Percentiles rank a stretch among this genome's conserved stretches.
phyloP scores from a whole-genome alignment of 1,284 basidiomycete genomes.

The Fomitopsis schrenkii region DNA sequence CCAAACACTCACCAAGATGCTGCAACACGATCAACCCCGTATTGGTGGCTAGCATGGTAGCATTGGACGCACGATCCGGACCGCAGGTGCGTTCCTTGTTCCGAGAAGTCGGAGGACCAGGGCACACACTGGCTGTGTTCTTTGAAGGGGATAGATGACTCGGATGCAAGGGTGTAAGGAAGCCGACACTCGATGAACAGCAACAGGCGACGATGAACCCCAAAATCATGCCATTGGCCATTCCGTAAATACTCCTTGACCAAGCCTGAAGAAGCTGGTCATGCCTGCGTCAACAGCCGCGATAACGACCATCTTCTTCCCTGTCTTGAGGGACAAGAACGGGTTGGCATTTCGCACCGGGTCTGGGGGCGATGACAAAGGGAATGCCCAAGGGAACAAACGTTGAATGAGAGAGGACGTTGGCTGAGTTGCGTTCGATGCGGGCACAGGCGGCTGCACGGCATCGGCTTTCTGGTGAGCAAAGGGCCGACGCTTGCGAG shows the following conservation, averaged over 20 bases:
- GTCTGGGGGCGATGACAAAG: not conserved
- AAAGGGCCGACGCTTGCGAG: constrained; percentile 23
- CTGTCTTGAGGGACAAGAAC: constrained; percentile 78
- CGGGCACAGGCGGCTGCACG: constrained; percentile 2
- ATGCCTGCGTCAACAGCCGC: constrained; percentile 90
- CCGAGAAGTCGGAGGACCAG: too few species aligned
- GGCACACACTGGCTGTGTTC: too few species aligned
- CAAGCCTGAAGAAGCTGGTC: constrained; percentile 87
- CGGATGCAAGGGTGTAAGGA: not conserved
- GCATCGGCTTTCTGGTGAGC: constrained; percentile 20
- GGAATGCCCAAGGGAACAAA: constrained; percentile 18
- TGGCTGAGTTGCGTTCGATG: not conserved
- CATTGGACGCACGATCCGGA: too few species aligned
- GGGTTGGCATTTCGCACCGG: constrained; percentile 42
- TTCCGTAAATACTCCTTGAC: constrained; percentile 81
- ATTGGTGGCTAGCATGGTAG: too few species aligned
- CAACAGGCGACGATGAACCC: not conserved
- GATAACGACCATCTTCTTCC: constrained; percentile 81
- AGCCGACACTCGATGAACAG: not conserved
- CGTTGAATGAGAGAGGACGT: constrained; percentile 7
- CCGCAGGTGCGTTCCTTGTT: too few species aligned
- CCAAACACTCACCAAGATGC: too few species aligned
- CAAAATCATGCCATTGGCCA: constrained; percentile 57
- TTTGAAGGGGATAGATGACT: too few species aligned
- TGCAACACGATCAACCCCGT: too few species aligned